Conservation (phyloP, 2,329 filamentous ascomycete species). For the Ceratocystis eucalypticola region DNA sequence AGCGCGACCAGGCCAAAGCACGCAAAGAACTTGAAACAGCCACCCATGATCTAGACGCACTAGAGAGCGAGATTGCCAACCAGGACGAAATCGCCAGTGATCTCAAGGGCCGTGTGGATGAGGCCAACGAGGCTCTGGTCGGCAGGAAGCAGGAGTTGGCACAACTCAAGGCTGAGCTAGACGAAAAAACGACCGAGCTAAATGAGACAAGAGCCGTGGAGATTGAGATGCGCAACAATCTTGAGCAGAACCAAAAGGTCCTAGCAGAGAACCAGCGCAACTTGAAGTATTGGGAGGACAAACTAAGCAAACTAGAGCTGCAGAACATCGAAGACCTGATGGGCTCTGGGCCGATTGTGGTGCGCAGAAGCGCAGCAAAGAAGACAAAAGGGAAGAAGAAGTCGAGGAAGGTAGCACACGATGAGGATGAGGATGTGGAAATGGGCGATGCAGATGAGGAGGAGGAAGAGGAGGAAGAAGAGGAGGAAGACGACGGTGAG, state of each 20-base stretch:
- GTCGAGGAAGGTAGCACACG: constrained; percentile 4
- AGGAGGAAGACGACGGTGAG: constrained; percentile 19
- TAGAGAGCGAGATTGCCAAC: constrained; percentile 64
- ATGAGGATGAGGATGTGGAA: constrained; percentile 23
- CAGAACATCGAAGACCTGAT: constrained; percentile 65
- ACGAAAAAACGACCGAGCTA: constrained; percentile 71
- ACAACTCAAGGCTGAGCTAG: constrained; percentile 68
- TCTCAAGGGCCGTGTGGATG: constrained; percentile 59
- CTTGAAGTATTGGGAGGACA: constrained; percentile 76
- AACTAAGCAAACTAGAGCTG: constrained; percentile 67
- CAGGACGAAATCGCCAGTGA: constrained; percentile 65
- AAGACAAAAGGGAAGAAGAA: constrained; percentile 7
- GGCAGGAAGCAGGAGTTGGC: constrained; percentile 70
- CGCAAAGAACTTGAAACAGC: constrained; percentile 65
- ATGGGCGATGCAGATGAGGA: constrained; percentile 16
- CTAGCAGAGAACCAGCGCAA: constrained; percentile 76
- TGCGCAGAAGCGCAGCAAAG: constrained; percentile 8
- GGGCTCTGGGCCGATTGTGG: constrained; percentile 25
- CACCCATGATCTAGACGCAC: constrained; percentile 56
- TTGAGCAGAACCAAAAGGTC: constrained; percentile 89
- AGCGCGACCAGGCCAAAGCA: constrained; percentile 68
- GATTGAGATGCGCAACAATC: constrained; percentile 96
- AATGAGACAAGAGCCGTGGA: constrained; percentile 81
- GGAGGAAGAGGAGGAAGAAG: constrained; percentile 21
- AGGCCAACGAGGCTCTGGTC: constrained; percentile 65